These are phyloP conservation scores for Warburgia ugandensis DNA, from an alignment of 164 flowering plant genomes.

Conservation along the genomic window DNA sequence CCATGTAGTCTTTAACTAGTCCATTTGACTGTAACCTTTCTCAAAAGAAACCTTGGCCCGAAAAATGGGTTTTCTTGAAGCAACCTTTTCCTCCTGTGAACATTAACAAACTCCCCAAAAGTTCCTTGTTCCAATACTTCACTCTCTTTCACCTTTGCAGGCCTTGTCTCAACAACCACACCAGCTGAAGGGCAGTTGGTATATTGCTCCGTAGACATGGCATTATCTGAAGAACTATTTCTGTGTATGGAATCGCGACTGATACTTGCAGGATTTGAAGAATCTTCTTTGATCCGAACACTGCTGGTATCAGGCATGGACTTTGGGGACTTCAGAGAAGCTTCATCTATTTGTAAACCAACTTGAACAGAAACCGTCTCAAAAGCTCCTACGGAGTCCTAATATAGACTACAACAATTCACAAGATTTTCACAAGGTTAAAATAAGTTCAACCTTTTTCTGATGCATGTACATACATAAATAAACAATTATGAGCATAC, in stretches of 20 bases:
- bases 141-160: slow-evolving; percentile 17
- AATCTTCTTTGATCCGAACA: slow-evolving; percentile 33
- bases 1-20: slow-evolving; percentile 85
- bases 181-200: slow-evolving; percentile 57
- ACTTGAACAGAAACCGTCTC: too few relatives aligned
- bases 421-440: too few relatives aligned
- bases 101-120: slow-evolving; percentile 23
- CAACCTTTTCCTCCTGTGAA: slow-evolving; percentile 15
- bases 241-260: slow-evolving; percentile 15
- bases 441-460: too few relatives aligned
- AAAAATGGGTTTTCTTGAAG: slow-evolving; percentile 17
- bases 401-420: too few relatives aligned
- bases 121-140: slow-evolving; percentile 15
- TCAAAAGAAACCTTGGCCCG: slow-evolving; percentile 89
- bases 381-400: too few relatives aligned
- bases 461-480: too few relatives aligned
- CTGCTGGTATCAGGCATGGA: slow-evolving; percentile 24
- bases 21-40: slow-evolving; percentile 95
- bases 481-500: not conserved
- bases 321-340: slow-evolving; percentile 26
- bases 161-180: slow-evolving; percentile 38
- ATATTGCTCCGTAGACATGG: slow-evolving; percentile 28
- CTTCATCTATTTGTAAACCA: slow-evolving; percentile 22
- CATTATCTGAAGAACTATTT: slow-evolving; percentile 8
- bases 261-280: slow-evolving; percentile 12